Evolutionary conservation across 495 filamentous ascomycete genomes (phyloP), one percentile per base, ranked within the genome.

Genomic region (Penicillium coprophilum): DNA sequence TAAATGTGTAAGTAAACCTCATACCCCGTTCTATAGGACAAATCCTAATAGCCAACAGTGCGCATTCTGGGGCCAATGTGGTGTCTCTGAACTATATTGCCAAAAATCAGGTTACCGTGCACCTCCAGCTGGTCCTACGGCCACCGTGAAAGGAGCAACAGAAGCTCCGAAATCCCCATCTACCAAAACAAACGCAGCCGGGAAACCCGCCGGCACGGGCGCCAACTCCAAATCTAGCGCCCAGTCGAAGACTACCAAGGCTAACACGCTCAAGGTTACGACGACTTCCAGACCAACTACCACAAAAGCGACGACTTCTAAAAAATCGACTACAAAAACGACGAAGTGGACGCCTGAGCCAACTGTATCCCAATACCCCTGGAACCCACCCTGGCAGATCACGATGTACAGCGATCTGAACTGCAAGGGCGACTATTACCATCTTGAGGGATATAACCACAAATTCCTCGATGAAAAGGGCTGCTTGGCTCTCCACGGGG

Each of bases 1-100:
- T 13, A 19, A 62, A 45, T 65, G 56, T 41, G 59, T 65, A 23
- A 54, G 62, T 59, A 10, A 21, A 7, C 21, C 3, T 15, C 23
- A 32, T 4, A 50, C 4, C 20, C 23, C 23, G 15, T 15, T 23
- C 5, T 10, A 17, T 23, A 27, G 20, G 6, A 4, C 20, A 2
- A 24, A 1, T 10, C 6, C 48, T 50, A 17, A 50, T 21, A n/a
- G 13, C 20, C 10, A n/a, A 11, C 36, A 52, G 50, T 52, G 50
- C 32, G 21, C 50, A 4, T 41, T 24, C 23, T 52, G 50, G 50
- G 50, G 50, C 2, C 34, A 21, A 30, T 52, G 50, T 3, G 20
- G 34, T n/a, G 20, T 27, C 13, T 23, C 24, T 0, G 23, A 20
- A 20, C 5, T 24, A 19, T 28, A 11, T 11, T 47, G 45, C 30